Percentiles rank a stretch among this genome's conserved stretches.
phyloP scores from a whole-genome alignment of 768 basidiomycete genomes.

The Phallus indusiatus region DNA sequence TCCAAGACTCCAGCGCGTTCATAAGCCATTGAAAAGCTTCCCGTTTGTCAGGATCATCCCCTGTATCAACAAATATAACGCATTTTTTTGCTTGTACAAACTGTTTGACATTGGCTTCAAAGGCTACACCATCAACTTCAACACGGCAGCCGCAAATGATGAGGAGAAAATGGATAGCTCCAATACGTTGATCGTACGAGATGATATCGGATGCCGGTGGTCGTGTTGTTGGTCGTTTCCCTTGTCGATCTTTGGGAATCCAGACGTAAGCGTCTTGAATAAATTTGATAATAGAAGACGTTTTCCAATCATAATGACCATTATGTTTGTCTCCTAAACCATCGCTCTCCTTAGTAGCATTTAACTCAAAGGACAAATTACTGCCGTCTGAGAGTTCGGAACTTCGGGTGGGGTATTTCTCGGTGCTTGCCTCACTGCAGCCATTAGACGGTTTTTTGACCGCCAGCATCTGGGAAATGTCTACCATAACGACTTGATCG shows the following conservation, averaged over 20 bases:
- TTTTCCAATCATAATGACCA: background rate
- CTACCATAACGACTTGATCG: background rate
- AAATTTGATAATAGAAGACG: slow-evolving; percentile 1
- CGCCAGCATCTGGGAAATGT: background rate
- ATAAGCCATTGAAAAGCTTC: background rate
- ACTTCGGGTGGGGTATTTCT: no score
- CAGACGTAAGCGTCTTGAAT: slow-evolving; percentile 7
- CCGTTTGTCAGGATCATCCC: background rate
- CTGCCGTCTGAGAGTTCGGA: background rate
- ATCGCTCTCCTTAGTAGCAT: background rate
- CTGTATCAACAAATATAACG: slow-evolving; percentile 8
- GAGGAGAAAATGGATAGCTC: slow-evolving; percentile 3
- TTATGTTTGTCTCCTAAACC: background rate
- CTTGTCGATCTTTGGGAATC: slow-evolving; percentile 3
- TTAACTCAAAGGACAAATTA: background rate
- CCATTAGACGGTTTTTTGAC: no score
- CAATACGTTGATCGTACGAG: slow-evolving; percentile 1
- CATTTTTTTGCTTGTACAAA: slow-evolving; percentile 7
- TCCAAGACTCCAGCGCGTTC: background rate
- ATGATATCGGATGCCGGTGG: slow-evolving; percentile 2
- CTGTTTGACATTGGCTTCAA: background rate
- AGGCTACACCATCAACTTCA: background rate
- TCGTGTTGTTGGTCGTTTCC: slow-evolving; percentile 1
- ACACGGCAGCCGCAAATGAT: slow-evolving; percentile 8
- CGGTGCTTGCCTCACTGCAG: no score